These are phyloP conservation scores for Alopecurus myosuroides DNA, from an alignment of 176 grass and related monocot genomes.

Conservation along the genomic window DNA sequence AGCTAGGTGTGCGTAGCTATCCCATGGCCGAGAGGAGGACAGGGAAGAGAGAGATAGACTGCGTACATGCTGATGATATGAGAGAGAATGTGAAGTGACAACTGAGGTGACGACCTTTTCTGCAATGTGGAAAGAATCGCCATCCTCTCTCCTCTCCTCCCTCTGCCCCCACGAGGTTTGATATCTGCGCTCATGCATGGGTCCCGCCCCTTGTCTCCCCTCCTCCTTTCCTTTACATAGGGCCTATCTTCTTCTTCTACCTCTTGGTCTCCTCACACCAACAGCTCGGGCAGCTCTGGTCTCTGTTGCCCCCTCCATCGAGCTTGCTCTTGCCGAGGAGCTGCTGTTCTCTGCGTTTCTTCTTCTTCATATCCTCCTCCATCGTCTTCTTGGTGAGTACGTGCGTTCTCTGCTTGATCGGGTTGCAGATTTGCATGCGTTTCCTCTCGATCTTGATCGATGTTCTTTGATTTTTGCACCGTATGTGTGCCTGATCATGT, in stretches of 20 bases:
- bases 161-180: constrained; percentile 36
- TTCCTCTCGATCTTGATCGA: not conserved
- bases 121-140: constrained; percentile 14
- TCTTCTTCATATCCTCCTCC: not conserved
- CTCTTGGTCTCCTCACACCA: not conserved
- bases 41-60: not conserved
- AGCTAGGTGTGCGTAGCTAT: not conserved
- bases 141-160: not conserved
- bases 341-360: not conserved
- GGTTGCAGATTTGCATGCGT: not conserved
- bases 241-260: not conserved
- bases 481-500: not conserved
- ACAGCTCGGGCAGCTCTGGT: not conserved
- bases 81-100: constrained; percentile 37
- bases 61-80: not conserved
- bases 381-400: not conserved
- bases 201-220: constrained; percentile 6
- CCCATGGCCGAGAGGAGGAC: constrained; percentile 19
- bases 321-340: not conserved
- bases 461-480: not conserved
- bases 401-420: not conserved
- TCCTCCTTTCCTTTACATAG: not conserved
- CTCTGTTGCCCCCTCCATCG: not conserved
- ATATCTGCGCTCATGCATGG: constrained; percentile 35
- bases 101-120: constrained; percentile 40